phyloP scores from a whole-genome alignment of 2,329 filamentous ascomycete species.

The Aspergillus tanneri region DNA sequence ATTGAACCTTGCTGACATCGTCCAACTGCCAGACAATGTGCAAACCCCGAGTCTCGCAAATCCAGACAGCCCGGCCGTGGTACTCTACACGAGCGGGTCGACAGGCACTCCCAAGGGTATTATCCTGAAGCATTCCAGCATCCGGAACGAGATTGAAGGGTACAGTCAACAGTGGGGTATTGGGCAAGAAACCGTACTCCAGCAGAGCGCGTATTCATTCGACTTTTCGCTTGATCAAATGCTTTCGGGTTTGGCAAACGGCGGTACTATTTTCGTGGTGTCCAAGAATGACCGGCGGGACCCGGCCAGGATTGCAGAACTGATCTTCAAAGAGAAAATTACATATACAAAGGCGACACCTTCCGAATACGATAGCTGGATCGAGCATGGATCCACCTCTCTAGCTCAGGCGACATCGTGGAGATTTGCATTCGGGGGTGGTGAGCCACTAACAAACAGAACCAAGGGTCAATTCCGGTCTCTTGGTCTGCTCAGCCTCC shows the following conservation, averaged over 20 bases:
- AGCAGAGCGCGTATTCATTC: constrained; percentile 20
- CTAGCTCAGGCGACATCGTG: constrained; percentile 17
- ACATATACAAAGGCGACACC: constrained; percentile 24
- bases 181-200: constrained; percentile 10
- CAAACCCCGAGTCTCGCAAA: no score
- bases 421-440: constrained; percentile 20
- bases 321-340: constrained; percentile 19
- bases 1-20: no score
- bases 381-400: constrained; percentile 15
- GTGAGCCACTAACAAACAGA: constrained; percentile 15
- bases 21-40: no score
- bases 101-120: constrained; percentile 46
- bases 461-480: constrained; percentile 12
- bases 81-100: constrained; percentile 36
- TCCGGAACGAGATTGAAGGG: constrained; percentile 26
- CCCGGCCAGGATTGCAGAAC: constrained; percentile 16
- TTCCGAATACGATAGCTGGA: constrained; percentile 21
- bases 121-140: constrained; percentile 24
- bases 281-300: constrained; percentile 17
- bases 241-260: constrained; percentile 17
- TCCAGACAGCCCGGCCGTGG: no score
- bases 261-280: constrained; percentile 20
- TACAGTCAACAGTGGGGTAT: constrained; percentile 8
- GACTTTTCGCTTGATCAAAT: constrained; percentile 21
- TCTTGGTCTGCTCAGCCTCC: constrained; percentile 16